Evolutionary conservation across 257 asterid species (phyloP).

Genomic region (Forsythia viridissima): DNA sequence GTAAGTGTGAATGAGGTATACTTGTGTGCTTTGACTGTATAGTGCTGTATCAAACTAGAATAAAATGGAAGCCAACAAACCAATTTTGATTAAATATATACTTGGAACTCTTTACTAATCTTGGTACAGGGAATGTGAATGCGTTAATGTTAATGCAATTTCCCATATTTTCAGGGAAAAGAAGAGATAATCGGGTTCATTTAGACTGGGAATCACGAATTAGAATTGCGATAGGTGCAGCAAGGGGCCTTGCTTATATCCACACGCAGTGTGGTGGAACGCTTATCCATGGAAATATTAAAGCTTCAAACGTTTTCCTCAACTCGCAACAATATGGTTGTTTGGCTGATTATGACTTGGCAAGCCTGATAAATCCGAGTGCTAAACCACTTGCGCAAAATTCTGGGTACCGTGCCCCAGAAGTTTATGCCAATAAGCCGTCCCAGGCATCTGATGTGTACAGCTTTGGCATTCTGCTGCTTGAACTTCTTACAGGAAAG

Average conservation of each 20-base stretch:
- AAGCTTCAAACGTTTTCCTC: conserved; percentile 39
- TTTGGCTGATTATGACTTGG: conserved; percentile 40
- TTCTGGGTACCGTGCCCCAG: conserved; percentile 7
- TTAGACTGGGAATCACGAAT: conserved; percentile 34
- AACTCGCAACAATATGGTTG: conserved; percentile 33
- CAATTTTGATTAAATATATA: no score
- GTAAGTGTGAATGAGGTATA: no score
- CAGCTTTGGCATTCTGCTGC: conserved; percentile 17
- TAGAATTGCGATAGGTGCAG: conserved; percentile 36
- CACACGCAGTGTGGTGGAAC: conserved; percentile 29
- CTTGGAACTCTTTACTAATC: no score
- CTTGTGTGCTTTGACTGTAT: no score
- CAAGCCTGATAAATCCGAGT: conserved; percentile 22
- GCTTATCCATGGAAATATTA: conserved; percentile 39
- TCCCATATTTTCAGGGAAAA: conserved; percentile 17
- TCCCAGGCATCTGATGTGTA: conserved; percentile 19
- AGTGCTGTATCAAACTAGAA: no score
- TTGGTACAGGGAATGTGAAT: no score
- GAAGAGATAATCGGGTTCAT: conserved; percentile 22
- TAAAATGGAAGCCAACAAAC: no score
- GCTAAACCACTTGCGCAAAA: conserved; percentile 13
- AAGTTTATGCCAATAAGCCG: conserved; percentile 1
- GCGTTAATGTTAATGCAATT: not conserved
- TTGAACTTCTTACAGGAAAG: conserved; percentile 11
- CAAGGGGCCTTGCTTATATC: conserved; percentile 36